A percentile compares a stretch with the other conserved stretches of the same genome.
These are phyloP conservation scores for Fusarium staphyleae DNA, from an alignment of 2,329 filamentous ascomycete genomes.

Conservation along the genomic window DNA sequence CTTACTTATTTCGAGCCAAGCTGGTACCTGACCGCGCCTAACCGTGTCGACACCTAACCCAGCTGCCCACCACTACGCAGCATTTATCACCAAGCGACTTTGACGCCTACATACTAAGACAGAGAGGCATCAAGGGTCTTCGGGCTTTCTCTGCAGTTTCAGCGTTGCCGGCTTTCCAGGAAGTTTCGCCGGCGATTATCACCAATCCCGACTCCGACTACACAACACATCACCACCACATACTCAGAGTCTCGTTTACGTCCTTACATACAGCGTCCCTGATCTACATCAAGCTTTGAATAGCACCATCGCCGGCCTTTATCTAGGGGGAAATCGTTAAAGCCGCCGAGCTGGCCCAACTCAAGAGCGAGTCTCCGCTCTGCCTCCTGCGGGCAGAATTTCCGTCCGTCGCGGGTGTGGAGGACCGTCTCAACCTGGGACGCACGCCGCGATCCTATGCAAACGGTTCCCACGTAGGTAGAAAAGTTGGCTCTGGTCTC, in stretches of 20 bases:
- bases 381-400: conserved; percentile 53
- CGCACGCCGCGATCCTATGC: conserved; percentile 42
- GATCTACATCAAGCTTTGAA: conserved; percentile 31
- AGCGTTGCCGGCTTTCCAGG: conserved; percentile 3
- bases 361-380: conserved; percentile 51
- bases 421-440: conserved; percentile 41
- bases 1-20: conserved; percentile 31
- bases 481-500: conserved; percentile 56
- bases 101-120: conserved; percentile 21
- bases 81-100: conserved; percentile 27
- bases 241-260: conserved; percentile 8
- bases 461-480: conserved; percentile 39
- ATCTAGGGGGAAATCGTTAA: conserved; percentile 19
- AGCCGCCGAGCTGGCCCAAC: conserved; percentile 52
- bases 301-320: conserved; percentile 26
- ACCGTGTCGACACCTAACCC: conserved; percentile 40
- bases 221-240: conserved; percentile 10
- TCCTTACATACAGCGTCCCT: conserved; percentile 24
- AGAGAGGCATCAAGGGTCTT: conserved; percentile 13
- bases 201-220: neutral
- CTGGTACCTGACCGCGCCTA: conserved; percentile 33
- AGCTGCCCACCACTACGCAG: conserved; percentile 36
- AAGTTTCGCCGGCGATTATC: neutral
- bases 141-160: conserved; percentile 1
- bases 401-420: conserved; percentile 42